Percentiles rank a stretch among this genome's conserved stretches.
Conservation (phyloP, 139 green algal genomes). For the Eudorina sp. region DNA sequence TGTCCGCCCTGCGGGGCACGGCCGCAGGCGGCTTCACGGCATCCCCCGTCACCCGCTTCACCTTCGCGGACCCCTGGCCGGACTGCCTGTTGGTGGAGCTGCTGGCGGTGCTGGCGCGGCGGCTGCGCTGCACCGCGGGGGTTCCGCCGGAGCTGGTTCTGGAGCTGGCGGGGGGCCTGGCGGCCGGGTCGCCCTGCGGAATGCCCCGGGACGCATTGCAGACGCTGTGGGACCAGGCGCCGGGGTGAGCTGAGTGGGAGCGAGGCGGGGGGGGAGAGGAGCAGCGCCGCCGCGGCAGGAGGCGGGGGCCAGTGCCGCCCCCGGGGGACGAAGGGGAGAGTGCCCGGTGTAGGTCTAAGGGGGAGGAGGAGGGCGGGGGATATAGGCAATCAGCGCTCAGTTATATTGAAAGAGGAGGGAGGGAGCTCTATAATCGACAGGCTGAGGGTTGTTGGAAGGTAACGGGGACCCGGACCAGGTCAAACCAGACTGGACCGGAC, state of each 20-base stretch:
- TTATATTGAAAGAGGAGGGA: too few species aligned
- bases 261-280: background rate
- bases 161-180: conserved; percentile 69
- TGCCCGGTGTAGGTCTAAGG: too few species aligned
- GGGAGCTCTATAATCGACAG: too few species aligned
- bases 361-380: too few species aligned
- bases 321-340: too few species aligned
- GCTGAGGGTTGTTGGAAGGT: too few species aligned
- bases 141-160: conserved; percentile 59
- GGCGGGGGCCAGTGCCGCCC: too few species aligned
- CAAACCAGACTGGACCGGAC: too few species aligned
- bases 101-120: conserved; percentile 62
- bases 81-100: conserved; percentile 64
- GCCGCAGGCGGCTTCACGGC: conserved; percentile 53
- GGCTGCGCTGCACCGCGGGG: conserved; percentile 48
- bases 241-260: conserved; percentile 48
- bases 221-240: conserved; percentile 61
- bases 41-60: conserved; percentile 51
- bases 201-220: conserved; percentile 62
- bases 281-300: too few species aligned
- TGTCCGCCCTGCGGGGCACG: background rate
- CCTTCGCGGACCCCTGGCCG: conserved; percentile 75
- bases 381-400: too few species aligned
- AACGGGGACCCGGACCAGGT: too few species aligned
- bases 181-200: conserved; percentile 62